Evolutionary conservation across 768 basidiomycete genomes (phyloP), one percentile per base, ranked within the genome.

Genomic region (Lentinula guzmanii): DNA sequence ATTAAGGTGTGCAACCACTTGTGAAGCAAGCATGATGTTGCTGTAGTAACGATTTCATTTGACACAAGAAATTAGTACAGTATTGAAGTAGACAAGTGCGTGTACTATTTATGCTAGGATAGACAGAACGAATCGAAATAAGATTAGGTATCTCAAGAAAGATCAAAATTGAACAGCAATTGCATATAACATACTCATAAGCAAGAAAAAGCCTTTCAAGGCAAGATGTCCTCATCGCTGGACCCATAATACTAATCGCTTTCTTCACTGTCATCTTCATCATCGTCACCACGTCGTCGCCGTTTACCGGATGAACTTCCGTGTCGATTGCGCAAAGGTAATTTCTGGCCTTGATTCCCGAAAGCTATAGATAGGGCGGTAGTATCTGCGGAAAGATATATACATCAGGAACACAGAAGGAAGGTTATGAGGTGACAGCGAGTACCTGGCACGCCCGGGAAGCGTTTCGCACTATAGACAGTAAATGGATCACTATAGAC

Each of bases 391-490:
- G 52, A 61, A 51, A 21, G 65, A 59, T 54, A 62, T 62, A 58
- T 28, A 28, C 28, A 60, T 21, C 24, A 59, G 37, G 13, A 43
- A 59, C 1, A 45, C 4, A 13, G 42, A 9, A 16, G 45, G n/a
- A 59, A 64, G 61, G 62, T 62, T 28, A 52, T 63, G 31, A 62
- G 56, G 31, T 28, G 59, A 50, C 48, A 18, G 37, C 58, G 64
- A 61, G 66, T 65, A 92, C 92, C 91, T 75, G 93, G 90, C 46
- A 98, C 95, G 54, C 95, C 95, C 53, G 93, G 93, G 77, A 96
- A 98, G 53, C 90, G 86, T 77, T 98, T 98, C 39, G 95, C 95
- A 2, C 93, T 93, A 74, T 79, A 95, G 0, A 98, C 95, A 10
- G 84, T 83, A 69, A 97, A 96, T 31, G 86, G 81, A 31, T 92